Evolutionary conservation across 2,329 filamentous ascomycete genomes (phyloP), one percentile per base, ranked within the genome.

Genomic region (Lizonia empirigonia): DNA sequence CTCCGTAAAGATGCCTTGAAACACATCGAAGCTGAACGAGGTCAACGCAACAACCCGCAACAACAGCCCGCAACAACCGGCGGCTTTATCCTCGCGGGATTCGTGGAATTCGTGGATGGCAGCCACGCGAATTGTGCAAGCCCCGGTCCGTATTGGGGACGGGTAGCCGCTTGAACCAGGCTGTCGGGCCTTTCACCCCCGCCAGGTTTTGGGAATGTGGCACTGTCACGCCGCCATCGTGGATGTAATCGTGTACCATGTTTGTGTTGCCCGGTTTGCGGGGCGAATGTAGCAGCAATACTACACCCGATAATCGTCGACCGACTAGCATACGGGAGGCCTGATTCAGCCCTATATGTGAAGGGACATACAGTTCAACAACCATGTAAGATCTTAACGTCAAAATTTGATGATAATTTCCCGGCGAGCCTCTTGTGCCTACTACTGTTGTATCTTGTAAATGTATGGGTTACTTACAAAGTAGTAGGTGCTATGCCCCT

Each of bases 171-270:
- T 64, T 56, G 55, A 63, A 50, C 69, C 69, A 66, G 42, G 61
- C 54, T 59, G 65, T 58, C 67, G 69, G 69, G 60, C 45, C 49
- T 56, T 32, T 55, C 55, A 50, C 48, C 50, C 54, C 52, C 50
- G 62, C 65, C 63, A 65, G 64, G 63, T 65, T 67, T 65, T 68
- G 69, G 58, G 60, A 63, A 58, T 60, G 63, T 71, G 70, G 70
- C 63, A 66, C 62, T 65, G 60, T 63, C 61, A 67, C 58, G 64
- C 68, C 65, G 63, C 57, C 60, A 64, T 66, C 50, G 60, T 68
- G 67, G 66, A 56, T 62, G 59, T 49, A 55, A 56, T 57, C 50
- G 59, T 52, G 44, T 58, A 60, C 63, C 62, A 60, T 67, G 60
- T 46, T 61, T 63, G 58, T 51, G 50, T 45, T 54, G 50, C 50